Evolutionary conservation across 768 basidiomycete genomes (phyloP).

Genomic region (Lentinula lateritia): DNA sequence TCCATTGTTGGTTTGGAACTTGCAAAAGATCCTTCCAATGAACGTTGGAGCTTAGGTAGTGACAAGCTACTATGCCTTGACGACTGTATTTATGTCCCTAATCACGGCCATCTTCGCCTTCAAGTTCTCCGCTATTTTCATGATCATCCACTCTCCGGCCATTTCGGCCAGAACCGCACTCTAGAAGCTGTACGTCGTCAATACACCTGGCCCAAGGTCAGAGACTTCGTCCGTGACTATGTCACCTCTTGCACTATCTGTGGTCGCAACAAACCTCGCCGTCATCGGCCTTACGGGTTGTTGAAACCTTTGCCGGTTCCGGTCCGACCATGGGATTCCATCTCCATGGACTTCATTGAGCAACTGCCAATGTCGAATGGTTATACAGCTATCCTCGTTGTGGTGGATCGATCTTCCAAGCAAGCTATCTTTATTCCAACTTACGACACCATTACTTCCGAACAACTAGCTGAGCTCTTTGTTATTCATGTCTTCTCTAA

Average conservation of each 20-base stretch:
- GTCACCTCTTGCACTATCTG: slow-evolving; percentile 21
- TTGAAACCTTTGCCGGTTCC: slow-evolving; percentile 20
- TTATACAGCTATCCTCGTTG: slow-evolving; percentile 7
- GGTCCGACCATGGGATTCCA: slow-evolving; percentile 13
- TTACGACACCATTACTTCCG: slow-evolving; percentile 7
- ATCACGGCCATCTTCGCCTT: slow-evolving; percentile 15
- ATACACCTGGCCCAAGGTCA: slow-evolving; percentile 6
- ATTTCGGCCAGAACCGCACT: slow-evolving; percentile 24
- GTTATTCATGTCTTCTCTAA: slow-evolving; percentile 16
- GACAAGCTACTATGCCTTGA: background rate
- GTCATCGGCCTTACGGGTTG: slow-evolving; percentile 11
- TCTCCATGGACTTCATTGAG: slow-evolving; percentile 21
- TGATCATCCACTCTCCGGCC: slow-evolving; percentile 21
- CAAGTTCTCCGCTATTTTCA: slow-evolving; percentile 17
- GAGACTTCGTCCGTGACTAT: slow-evolving; percentile 9
- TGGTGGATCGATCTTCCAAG: slow-evolving; percentile 5
- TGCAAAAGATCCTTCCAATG: background rate
- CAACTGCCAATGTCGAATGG: slow-evolving; percentile 17
- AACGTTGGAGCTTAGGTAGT: background rate
- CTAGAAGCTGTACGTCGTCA: background rate
- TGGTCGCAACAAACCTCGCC: slow-evolving; percentile 15
- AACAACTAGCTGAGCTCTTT: slow-evolving; percentile 10
- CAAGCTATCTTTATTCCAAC: slow-evolving; percentile 12
- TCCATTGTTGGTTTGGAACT: background rate
- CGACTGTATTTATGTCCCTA: slow-evolving; percentile 6